phyloP scores from a whole-genome alignment of 192 early-diverging fungal species.

The Pilobolus umbonatus region DNA sequence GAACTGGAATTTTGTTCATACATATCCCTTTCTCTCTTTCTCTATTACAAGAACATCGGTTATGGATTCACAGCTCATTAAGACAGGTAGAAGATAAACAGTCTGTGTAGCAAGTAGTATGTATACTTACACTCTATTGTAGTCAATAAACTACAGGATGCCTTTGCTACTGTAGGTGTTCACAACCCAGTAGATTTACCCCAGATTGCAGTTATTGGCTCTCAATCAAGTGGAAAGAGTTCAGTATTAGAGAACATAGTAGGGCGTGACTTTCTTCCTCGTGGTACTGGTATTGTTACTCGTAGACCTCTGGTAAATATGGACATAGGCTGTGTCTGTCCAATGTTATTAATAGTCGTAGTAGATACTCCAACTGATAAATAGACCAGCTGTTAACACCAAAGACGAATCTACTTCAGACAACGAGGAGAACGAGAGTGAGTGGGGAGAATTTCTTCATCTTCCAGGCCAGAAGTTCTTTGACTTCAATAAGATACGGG shows the following conservation, averaged over 20 bases:
- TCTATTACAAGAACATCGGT: neutral
- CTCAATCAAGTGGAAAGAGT: conserved; percentile 89
- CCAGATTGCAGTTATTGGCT: conserved; percentile 84
- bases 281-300: conserved; percentile 97
- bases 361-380: conserved; percentile 89
- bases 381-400: conserved; percentile 59
- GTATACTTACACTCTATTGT: neutral
- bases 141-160: conserved; percentile 87
- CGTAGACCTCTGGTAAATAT: conserved; percentile 81
- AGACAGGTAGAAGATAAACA: conserved; percentile 35
- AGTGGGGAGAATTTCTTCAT: conserved; percentile 99
- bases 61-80: conserved; percentile 54
- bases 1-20: neutral
- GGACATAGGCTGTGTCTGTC: neutral
- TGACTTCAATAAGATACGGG: conserved; percentile 95
- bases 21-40: neutral
- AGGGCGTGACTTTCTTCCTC: conserved; percentile 96
- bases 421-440: conserved; percentile 59
- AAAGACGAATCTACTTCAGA: neutral
- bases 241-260: conserved; percentile 99
- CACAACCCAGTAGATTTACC: conserved; percentile 87
- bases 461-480: conserved; percentile 94
- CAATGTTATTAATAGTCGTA: neutral
- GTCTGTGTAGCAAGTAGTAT: neutral
- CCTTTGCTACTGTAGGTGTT: conserved; percentile 83